Conservation (phyloP, 352 stramenopile genomes). For the Thraustotheca clavata region DNA sequence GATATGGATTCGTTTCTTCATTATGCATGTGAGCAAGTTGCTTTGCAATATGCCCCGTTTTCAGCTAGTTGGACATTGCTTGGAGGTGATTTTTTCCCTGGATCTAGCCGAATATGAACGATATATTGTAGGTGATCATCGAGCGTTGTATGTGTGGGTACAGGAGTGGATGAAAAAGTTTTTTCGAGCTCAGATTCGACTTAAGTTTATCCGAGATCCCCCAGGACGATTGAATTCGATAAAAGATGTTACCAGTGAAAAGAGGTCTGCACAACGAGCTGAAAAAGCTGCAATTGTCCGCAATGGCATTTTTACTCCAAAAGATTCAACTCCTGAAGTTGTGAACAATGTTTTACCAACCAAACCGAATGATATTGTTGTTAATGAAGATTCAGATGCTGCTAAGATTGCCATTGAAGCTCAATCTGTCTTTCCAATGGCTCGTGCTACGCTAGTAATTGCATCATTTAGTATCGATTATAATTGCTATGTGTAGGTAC, state of each 20-base stretch:
- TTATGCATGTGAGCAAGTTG: slow-evolving; percentile 52
- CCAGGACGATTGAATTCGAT: slow-evolving; percentile 69
- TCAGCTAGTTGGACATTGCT: slow-evolving; percentile 50
- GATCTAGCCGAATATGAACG: not conserved
- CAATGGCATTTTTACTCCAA: slow-evolving; percentile 26
- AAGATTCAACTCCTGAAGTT: not conserved
- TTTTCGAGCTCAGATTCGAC: slow-evolving; percentile 30
- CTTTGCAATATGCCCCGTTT: slow-evolving; percentile 29
- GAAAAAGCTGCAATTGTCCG: slow-evolving; percentile 37
- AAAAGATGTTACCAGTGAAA: slow-evolving; percentile 46
- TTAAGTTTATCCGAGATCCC: slow-evolving; percentile 66
- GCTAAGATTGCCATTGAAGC: slow-evolving; percentile 7
- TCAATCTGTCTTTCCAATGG: slow-evolving; percentile 64
- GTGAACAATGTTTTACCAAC: slow-evolving; percentile 8
- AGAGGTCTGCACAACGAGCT: slow-evolving; percentile 46
- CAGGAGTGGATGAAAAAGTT: slow-evolving; percentile 30
- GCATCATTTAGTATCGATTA: slow-evolving; percentile 39
- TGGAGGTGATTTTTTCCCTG: slow-evolving; percentile 25
- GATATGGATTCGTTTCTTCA: slow-evolving; percentile 78
- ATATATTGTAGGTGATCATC: not conserved
- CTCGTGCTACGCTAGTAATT: slow-evolving; percentile 58
- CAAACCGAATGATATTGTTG: not conserved
- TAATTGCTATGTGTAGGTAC: not conserved
- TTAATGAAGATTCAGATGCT: slow-evolving; percentile 21
- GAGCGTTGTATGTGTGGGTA: slow-evolving; percentile 39